Evolutionary conservation across 495 filamentous ascomycete species (phyloP).

Genomic region (Penicillium daleae): DNA sequence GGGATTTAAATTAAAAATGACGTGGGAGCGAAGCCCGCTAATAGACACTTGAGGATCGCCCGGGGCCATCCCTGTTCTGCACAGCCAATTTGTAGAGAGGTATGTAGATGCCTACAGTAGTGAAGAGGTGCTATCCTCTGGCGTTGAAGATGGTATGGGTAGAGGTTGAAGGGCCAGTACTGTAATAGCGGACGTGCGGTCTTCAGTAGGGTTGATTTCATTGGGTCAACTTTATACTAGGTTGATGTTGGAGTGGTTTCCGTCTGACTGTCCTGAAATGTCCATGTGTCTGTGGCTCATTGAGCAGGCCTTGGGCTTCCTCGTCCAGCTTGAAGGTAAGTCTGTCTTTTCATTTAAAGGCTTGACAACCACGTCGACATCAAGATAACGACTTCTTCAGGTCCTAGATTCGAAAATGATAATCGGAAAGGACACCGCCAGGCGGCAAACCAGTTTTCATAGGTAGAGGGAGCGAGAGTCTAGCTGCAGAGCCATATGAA

Average conservation of each 20-base stretch:
- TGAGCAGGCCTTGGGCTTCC: background rate
- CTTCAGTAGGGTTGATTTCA: background rate
- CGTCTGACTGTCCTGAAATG: background rate
- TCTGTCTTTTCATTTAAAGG: background rate
- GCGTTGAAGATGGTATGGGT: background rate
- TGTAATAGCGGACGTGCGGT: background rate
- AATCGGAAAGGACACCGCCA: too few relatives aligned
- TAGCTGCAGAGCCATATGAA: background rate
- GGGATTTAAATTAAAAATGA: constrained; percentile 27
- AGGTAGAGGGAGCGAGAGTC: background rate
- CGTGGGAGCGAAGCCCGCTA: constrained; percentile 14
- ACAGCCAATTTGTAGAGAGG: background rate
- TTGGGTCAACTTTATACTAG: background rate
- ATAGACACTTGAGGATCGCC: background rate
- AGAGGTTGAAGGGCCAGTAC: background rate
- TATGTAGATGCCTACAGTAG: background rate
- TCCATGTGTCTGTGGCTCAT: background rate
- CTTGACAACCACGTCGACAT: too few relatives aligned
- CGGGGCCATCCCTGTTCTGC: background rate
- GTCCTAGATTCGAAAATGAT: background rate
- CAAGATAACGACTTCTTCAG: too few relatives aligned
- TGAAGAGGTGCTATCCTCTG: background rate
- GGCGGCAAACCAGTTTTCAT: background rate
- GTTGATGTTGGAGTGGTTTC: background rate
- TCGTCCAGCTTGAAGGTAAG: background rate